phyloP scores from a whole-genome alignment of 2,329 filamentous ascomycete species.

The Lomentospora prolificans region DNA sequence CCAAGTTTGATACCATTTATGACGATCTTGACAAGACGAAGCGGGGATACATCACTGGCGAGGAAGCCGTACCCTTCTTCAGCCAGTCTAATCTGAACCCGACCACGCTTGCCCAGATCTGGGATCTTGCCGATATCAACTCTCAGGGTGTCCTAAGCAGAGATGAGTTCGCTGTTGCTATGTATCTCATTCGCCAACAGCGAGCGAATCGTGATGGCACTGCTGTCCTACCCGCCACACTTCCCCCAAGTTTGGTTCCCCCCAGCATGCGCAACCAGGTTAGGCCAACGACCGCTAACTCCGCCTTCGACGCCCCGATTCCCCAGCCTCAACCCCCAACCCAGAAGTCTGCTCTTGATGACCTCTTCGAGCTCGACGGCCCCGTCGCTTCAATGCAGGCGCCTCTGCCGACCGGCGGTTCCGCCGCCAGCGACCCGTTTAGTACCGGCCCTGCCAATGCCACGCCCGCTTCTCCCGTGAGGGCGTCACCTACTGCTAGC shows the following conservation, averaged over 20 bases:
- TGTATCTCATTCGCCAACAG: conserved; percentile 93
- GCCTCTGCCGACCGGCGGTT: conserved; percentile 64
- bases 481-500: conserved; percentile 34
- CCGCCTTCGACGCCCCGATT: conserved; percentile 41
- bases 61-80: conserved; percentile 90
- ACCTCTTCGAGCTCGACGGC: conserved; percentile 80
- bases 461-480: conserved; percentile 44
- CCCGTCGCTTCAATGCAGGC: conserved; percentile 48
- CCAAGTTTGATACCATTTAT: conserved; percentile 80
- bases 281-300: conserved; percentile 38
- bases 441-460: conserved; percentile 27
- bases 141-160: conserved; percentile 75
- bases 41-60: conserved; percentile 78
- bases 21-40: conserved; percentile 70
- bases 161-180: conserved; percentile 93
- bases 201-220: conserved; percentile 57
- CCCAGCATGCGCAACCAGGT: conserved; percentile 67
- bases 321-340: conserved; percentile 25
- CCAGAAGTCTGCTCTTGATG: conserved; percentile 78
- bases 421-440: conserved; percentile 55
- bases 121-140: conserved; percentile 92
- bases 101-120: conserved; percentile 84
- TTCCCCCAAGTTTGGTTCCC: conserved; percentile 75
- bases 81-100: conserved; percentile 85
- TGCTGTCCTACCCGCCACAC: conserved; percentile 56